phyloP scores from a whole-genome alignment of 768 basidiomycete species.

The Hericium erinaceus region DNA sequence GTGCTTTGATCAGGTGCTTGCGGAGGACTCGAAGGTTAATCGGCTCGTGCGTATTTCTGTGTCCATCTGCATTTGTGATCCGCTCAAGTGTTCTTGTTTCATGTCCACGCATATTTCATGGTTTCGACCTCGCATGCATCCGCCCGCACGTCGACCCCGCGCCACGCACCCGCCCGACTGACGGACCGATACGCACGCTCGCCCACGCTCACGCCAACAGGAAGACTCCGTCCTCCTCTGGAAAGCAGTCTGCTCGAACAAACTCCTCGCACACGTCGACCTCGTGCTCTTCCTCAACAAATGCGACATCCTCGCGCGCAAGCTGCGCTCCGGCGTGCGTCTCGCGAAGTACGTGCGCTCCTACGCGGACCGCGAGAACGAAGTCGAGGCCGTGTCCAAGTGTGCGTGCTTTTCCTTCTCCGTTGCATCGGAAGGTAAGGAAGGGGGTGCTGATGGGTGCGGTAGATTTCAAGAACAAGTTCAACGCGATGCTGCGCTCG shows the following conservation, averaged over 20 bases:
- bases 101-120: neutral
- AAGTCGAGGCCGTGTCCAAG: slow-evolving; percentile 54
- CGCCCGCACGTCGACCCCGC: neutral
- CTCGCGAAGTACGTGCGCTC: slow-evolving; percentile 63
- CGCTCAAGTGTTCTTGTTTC: neutral
- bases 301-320: slow-evolving; percentile 62
- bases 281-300: slow-evolving; percentile 79
- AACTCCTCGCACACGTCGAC: slow-evolving; percentile 59
- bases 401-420: slow-evolving; percentile 35
- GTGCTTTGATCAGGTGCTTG: slow-evolving; percentile 44
- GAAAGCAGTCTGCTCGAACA: slow-evolving; percentile 65
- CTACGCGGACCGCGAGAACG: slow-evolving; percentile 60
- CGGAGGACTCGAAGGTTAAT: slow-evolving; percentile 44
- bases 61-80: neutral
- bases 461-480: slow-evolving; percentile 59
- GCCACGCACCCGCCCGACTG: neutral
- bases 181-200: no score
- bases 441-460: neutral
- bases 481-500: slow-evolving; percentile 68
- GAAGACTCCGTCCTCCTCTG: slow-evolving; percentile 73
- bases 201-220: slow-evolving; percentile 25
- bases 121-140: neutral
- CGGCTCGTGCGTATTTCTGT: slow-evolving; percentile 28
- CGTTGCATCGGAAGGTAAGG: neutral
- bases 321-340: slow-evolving; percentile 55